These are phyloP conservation scores for Penicillium italicum DNA, from an alignment of 2,329 filamentous ascomycete species.

Conservation along the genomic window DNA sequence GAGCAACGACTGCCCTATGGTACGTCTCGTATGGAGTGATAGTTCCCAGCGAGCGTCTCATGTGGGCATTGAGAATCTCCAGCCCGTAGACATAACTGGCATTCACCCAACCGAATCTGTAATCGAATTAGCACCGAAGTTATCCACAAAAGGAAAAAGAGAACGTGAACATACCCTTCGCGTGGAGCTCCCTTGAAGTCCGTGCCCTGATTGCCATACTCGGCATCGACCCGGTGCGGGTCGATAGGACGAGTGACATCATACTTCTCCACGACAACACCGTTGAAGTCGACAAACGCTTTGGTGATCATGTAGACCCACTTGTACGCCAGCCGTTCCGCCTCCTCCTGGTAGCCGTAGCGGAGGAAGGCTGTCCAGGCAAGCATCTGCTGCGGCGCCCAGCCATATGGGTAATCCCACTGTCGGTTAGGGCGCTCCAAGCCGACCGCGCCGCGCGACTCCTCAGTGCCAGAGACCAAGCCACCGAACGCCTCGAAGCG, in stretches of 20 bases:
- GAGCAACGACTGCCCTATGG: conserved; percentile 57
- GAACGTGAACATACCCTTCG: conserved; percentile 76
- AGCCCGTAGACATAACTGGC: conserved; percentile 94
- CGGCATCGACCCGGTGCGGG: conserved; percentile 89
- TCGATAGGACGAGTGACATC: conserved; percentile 88
- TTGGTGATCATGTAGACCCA: conserved; percentile 99
- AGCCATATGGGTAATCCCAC: conserved; percentile 98
- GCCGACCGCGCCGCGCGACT: conserved; percentile 76
- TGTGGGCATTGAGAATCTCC: conserved; percentile 81
- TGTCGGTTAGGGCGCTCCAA: conserved; percentile 87
- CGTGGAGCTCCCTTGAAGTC: conserved; percentile 95
- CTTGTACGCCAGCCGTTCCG: conserved; percentile 85
- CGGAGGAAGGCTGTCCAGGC: conserved; percentile 90
- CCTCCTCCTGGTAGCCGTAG: conserved; percentile 88
- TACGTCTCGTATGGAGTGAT: conserved; percentile 84
- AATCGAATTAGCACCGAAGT: conserved; percentile 9
- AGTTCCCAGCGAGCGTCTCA: conserved; percentile 81
- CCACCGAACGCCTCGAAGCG: conserved; percentile 86
- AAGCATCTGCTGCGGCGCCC: conserved; percentile 97
- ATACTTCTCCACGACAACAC: conserved; percentile 98
- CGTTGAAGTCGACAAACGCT: conserved; percentile 97
- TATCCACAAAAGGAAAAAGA: neutral
- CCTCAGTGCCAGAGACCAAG: conserved; percentile 81
- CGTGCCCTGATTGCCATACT: conserved; percentile 94
- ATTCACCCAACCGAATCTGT: conserved; percentile 97